These are phyloP conservation scores for Thermochaetoides thermophila DNA, from an alignment of 495 filamentous ascomycete genomes.

Conservation along the genomic window DNA sequence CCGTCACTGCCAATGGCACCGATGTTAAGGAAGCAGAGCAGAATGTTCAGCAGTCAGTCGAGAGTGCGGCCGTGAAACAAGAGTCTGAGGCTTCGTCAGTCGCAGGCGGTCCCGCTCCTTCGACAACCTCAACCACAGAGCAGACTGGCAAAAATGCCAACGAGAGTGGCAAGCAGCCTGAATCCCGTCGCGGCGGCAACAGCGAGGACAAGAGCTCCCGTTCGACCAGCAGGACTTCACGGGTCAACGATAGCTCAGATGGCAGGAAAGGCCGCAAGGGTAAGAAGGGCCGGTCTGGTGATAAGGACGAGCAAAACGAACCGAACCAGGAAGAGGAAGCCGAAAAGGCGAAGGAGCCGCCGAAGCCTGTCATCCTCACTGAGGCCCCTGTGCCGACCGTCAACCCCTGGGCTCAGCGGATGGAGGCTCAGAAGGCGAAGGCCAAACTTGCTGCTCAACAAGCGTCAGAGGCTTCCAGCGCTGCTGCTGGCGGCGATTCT, in stretches of 20 bases:
- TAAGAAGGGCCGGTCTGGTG: slow-evolving; percentile 31
- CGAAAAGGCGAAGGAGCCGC: slow-evolving; percentile 34
- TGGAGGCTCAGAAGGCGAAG: slow-evolving; percentile 49
- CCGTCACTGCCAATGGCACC: slow-evolving; percentile 46
- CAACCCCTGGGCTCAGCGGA: slow-evolving; percentile 73
- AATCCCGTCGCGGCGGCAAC: too few species aligned
- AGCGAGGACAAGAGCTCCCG: slow-evolving; percentile 15
- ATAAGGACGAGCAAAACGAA: slow-evolving; percentile 28
- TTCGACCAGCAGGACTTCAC: slow-evolving; percentile 22
- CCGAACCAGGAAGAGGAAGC: slow-evolving; percentile 28
- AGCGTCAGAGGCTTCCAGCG: slow-evolving; percentile 7
- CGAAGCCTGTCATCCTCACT: slow-evolving; percentile 47
- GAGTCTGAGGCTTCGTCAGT: slow-evolving; percentile 13
- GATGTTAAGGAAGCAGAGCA: slow-evolving; percentile 23
- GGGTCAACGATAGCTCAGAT: slow-evolving; percentile 25
- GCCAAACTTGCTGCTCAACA: slow-evolving; percentile 36
- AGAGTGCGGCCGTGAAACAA: slow-evolving; percentile 9
- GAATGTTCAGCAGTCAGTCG: slow-evolving; percentile 10
- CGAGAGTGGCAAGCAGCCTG: slow-evolving; percentile 12
- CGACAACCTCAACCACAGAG: slow-evolving; percentile 13
- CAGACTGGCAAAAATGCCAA: slow-evolving; percentile 11
- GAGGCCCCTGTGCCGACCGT: slow-evolving; percentile 69
- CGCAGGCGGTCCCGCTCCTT: slow-evolving; percentile 12
- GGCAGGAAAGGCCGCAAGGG: slow-evolving; percentile 29
- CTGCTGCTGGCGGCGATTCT: slow-evolving; percentile 8